These are phyloP conservation scores for Penicillium fimorum DNA, from an alignment of 495 filamentous ascomycete species.

Conservation along the genomic window DNA sequence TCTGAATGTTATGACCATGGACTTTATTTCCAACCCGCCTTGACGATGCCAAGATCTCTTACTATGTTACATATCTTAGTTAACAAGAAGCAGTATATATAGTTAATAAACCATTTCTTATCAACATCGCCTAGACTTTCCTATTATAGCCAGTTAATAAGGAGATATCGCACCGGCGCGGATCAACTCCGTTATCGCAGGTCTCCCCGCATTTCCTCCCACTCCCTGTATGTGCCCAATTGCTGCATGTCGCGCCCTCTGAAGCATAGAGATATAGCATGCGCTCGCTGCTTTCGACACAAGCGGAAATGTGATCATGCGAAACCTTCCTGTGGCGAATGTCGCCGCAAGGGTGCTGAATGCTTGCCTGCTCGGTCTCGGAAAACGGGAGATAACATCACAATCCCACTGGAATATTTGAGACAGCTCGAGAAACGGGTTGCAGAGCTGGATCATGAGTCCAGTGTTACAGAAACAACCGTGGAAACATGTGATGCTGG, in stretches of 20 bases:
- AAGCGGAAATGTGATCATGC: slow-evolving; percentile 39
- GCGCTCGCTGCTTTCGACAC: slow-evolving; percentile 34
- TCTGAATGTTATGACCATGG: neutral
- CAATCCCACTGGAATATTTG: slow-evolving; percentile 33
- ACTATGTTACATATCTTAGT: neutral
- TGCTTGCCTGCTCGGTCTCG: slow-evolving; percentile 33
- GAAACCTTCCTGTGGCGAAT: slow-evolving; percentile 36
- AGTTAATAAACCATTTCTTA: neutral
- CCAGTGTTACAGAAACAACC: neutral
- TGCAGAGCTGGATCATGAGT: slow-evolving; percentile 23
- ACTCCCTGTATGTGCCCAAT: slow-evolving; percentile 1
- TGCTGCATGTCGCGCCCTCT: slow-evolving; percentile 29
- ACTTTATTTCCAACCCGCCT: neutral
- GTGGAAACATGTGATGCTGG: slow-evolving; percentile 24
- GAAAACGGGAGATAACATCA: slow-evolving; percentile 31
- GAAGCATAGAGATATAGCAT: slow-evolving; percentile 32
- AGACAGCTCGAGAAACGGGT: slow-evolving; percentile 29
- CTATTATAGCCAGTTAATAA: slow-evolving; percentile 13
- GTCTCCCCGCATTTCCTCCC: slow-evolving; percentile 20
- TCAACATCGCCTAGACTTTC: slow-evolving; percentile 22
- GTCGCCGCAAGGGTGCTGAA: slow-evolving; percentile 33
- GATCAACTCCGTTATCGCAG: slow-evolving; percentile 15
- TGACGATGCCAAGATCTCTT: neutral
- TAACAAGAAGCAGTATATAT: neutral
- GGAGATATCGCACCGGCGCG: slow-evolving; percentile 9